phyloP scores from a whole-genome alignment of 345 rosid genomes.

The Alliaria petiolata region DNA sequence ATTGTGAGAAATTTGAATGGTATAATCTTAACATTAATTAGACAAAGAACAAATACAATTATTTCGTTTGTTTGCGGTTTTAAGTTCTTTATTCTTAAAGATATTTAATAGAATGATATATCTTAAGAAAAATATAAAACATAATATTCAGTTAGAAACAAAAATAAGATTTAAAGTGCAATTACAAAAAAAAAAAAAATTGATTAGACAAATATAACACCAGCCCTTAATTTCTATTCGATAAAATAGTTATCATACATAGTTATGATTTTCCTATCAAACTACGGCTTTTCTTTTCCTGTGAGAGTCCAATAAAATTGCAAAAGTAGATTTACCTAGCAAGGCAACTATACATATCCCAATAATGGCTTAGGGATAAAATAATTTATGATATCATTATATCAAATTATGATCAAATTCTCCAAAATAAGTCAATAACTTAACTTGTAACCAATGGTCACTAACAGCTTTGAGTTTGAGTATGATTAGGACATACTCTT shows the following conservation, averaged over 20 bases:
- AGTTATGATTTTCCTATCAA: conserved; percentile 1
- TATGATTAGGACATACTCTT: conserved; percentile 33
- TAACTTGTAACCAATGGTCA: conserved; percentile 37
- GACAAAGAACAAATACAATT: too few species aligned
- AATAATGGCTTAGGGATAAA: conserved; percentile 18
- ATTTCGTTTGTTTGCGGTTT: background rate
- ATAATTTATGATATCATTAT: conserved; percentile 24
- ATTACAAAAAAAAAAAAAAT: too few species aligned
- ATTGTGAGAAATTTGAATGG: background rate
- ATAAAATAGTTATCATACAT: background rate
- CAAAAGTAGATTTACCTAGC: conserved; percentile 25
- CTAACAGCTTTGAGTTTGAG: conserved; percentile 36
- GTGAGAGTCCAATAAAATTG: conserved; percentile 16
- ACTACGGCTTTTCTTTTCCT: background rate
- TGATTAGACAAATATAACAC: too few species aligned
- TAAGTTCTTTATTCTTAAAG: background rate
- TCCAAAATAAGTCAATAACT: conserved; percentile 31
- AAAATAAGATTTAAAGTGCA: too few species aligned
- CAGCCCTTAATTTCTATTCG: background rate
- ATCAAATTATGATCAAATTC: conserved; percentile 22
- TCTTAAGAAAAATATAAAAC: background rate
- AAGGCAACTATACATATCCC: conserved; percentile 17
- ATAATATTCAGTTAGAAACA: too few species aligned
- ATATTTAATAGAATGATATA: too few species aligned
- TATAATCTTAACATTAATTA: background rate